These are phyloP conservation scores for Cladophialophora psammophila DNA, from an alignment of 2,329 filamentous ascomycete genomes.

Conservation along the genomic window DNA sequence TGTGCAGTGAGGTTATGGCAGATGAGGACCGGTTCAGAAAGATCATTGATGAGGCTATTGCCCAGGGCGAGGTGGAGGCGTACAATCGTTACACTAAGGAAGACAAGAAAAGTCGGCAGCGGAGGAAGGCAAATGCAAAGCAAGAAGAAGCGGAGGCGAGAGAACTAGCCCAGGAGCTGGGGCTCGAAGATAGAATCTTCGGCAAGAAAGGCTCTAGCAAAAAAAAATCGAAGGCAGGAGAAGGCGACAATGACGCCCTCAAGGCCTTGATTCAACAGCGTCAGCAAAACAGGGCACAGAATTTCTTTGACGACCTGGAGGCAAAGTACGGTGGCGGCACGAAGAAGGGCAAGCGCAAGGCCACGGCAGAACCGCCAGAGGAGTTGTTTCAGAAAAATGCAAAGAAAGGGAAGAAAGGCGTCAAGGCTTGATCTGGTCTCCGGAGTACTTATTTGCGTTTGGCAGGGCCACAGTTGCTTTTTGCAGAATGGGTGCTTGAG, in stretches of 20 bases:
- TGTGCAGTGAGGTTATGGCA: constrained; percentile 81
- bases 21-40: constrained; percentile 85
- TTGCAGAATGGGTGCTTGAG: constrained; percentile 15
- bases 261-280: constrained; percentile 61
- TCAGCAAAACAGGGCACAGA: constrained; percentile 58
- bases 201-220: constrained; percentile 59
- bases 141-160: constrained; percentile 76
- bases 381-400: constrained; percentile 63
- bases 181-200: constrained; percentile 74
- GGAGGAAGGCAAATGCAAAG: constrained; percentile 67
- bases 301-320: constrained; percentile 76
- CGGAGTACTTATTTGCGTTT: not conserved
- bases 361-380: constrained; percentile 66
- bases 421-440: constrained; percentile 17
- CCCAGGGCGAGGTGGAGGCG: constrained; percentile 68
- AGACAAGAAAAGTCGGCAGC: constrained; percentile 68
- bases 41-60: constrained; percentile 84
- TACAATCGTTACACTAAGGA: constrained; percentile 77
- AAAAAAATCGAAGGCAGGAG: constrained; percentile 54
- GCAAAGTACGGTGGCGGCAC: constrained; percentile 69
- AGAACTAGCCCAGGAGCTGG: constrained; percentile 76
- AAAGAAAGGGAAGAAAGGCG: constrained; percentile 42
- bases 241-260: constrained; percentile 56
- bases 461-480: not conserved
- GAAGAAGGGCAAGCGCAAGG: constrained; percentile 55